Evolutionary conservation across 2,329 filamentous ascomycete species (phyloP), one percentile per base, ranked within the genome.

Genomic region (Verticillium tricorpus): DNA sequence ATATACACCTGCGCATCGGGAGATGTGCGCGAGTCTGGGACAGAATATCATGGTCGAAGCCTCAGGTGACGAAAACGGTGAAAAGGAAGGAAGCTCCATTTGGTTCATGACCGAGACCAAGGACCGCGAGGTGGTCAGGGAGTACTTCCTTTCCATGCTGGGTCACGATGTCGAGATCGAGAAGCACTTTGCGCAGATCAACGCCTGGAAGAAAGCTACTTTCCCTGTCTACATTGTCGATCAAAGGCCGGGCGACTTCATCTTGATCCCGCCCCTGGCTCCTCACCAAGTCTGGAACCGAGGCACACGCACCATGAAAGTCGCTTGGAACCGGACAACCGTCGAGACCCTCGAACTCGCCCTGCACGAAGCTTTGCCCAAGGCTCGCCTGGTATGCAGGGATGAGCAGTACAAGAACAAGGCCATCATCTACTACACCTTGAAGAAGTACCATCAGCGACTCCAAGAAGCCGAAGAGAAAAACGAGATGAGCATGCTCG

Each of bases 331-430:
- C 73, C 86, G 95, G 31, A 97, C 92, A 0, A 97, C 93, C 0
- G 90, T 91, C 2, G 93, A 98, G 70, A 98, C 95, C 0, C 82
- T 99, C 3, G 90, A 94, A 66, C 80, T 96, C 73, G 95, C 94
- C 0, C 75, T 98, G 22, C 84, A 88, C 63, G 95, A 98, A 77
- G 93, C 94, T 0, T 81, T 99, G 2, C 93, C 93, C 0, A 92
- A 93, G 68, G 92, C 93, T 11, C 86, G 93, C 14, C 85, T 97
- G 67, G 94, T 98, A 2, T 98, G 95, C 72, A 90, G 95, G 40
- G 95, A 99, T 67, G 95, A 99, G 73, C 94, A 98, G 74, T 99
- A 99, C 80, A 98, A 98, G 74, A 97, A 96, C 78, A 98, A 98
- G 73, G 92, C 93, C 5, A 97, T 98, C 62, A 83, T 97, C 55